Percentiles rank a stretch among this genome's conserved stretches.
These are phyloP conservation scores for Helianthus annuus DNA, from an alignment of 129 eudicot species.

Conservation along the genomic window DNA sequence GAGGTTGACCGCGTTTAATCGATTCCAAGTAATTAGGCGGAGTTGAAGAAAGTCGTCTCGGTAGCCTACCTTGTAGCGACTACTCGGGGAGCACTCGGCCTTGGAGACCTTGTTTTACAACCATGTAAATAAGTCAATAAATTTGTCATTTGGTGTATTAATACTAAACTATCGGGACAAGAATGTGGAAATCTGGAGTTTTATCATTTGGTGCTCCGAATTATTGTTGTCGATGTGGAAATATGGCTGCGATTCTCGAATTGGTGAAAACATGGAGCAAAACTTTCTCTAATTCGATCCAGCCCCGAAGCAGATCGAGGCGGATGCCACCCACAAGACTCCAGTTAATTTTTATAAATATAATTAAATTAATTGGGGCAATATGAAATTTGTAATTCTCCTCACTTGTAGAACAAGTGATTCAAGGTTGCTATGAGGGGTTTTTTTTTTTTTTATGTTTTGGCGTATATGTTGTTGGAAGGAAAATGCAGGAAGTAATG, in stretches of 20 bases:
- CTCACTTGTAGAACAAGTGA: slow-evolving; percentile 26
- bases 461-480: slow-evolving; percentile 24
- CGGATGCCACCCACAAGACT: slow-evolving; percentile 88
- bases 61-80: too few relatives aligned
- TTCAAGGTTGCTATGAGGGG: slow-evolving; percentile 6
- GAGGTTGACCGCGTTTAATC: too few relatives aligned
- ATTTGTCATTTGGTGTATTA: too few relatives aligned
- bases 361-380: slow-evolving; percentile 15
- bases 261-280: slow-evolving; percentile 98
- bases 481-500: slow-evolving; percentile 26
- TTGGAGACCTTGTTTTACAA: too few relatives aligned
- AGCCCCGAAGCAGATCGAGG: slow-evolving; percentile 95
- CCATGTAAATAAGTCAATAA: too few relatives aligned
- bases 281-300: slow-evolving; percentile 98
- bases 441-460: slow-evolving; percentile 4
- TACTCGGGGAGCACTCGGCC: too few relatives aligned
- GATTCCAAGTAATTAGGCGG: too few relatives aligned
- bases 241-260: slow-evolving; percentile 88
- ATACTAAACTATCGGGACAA: too few relatives aligned
- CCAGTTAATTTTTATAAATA: slow-evolving; percentile 89
- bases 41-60: too few relatives aligned
- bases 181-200: too few relatives aligned
- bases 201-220: too few relatives aligned
- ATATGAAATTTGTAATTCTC: slow-evolving; percentile 38
- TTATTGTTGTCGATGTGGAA: slow-evolving; percentile 29